Conservation (phyloP, 768 basidiomycete genomes). For the Leccinum ochraceum region DNA sequence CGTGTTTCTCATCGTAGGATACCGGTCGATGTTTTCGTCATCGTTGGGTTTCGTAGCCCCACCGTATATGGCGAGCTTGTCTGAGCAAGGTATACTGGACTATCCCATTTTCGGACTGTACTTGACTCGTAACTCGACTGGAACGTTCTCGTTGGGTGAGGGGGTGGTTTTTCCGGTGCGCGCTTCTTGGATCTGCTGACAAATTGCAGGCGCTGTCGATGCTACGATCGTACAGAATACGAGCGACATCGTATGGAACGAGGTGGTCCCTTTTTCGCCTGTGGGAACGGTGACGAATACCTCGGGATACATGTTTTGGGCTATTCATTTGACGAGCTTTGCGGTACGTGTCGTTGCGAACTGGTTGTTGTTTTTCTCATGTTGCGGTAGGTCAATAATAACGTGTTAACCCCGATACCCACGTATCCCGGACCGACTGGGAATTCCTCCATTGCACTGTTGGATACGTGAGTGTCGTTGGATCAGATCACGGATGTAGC, state of each 20-base stretch:
- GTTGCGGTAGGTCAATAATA: conserved; percentile 54
- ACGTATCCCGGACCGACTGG: conserved; percentile 60
- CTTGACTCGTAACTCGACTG: conserved; percentile 57
- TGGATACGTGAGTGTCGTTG: conserved; percentile 63
- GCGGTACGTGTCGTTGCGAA: conserved; percentile 39
- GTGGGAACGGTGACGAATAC: conserved; percentile 53
- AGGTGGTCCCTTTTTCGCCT: conserved; percentile 73
- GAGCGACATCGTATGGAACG: conserved; percentile 68
- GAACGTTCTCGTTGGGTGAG: conserved; percentile 65
- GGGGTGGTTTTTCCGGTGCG: not conserved
- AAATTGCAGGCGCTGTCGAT: conserved; percentile 72
- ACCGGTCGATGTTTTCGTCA: not conserved
- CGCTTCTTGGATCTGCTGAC: not conserved
- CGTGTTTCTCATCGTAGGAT: conserved; percentile 13
- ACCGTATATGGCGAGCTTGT: conserved; percentile 65
- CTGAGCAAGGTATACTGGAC: conserved; percentile 60
- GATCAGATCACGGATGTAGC: not conserved
- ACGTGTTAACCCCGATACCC: conserved; percentile 51
- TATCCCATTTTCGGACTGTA: conserved; percentile 80
- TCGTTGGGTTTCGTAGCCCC: conserved; percentile 44
- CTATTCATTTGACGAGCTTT: conserved; percentile 57
- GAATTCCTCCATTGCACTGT: conserved; percentile 62
- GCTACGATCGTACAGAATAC: conserved; percentile 61
- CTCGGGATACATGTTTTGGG: conserved; percentile 79
- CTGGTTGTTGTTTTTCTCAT: conserved; percentile 4